Percentiles rank a stretch among this genome's conserved stretches.
Conservation (phyloP, 106 monocot species). For the Alisma plantagoaquatica region DNA sequence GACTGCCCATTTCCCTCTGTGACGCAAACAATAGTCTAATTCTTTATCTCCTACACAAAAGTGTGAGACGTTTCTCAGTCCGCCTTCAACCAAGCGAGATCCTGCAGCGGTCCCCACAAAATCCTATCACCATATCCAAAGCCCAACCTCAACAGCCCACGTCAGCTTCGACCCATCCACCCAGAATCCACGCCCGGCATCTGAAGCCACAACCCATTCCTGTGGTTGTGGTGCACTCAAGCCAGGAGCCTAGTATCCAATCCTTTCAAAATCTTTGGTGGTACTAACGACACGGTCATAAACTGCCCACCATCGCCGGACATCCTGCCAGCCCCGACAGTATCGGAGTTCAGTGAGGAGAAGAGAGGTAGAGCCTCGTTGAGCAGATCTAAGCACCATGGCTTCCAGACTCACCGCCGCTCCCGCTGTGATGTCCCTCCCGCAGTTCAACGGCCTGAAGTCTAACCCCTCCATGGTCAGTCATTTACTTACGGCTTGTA, state of each 20-base stretch:
- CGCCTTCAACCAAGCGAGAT: too few relatives aligned
- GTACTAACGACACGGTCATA: too few relatives aligned
- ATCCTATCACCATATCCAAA: too few relatives aligned
- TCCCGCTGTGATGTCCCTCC: slow-evolving; percentile 32
- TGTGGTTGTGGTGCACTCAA: not conserved
- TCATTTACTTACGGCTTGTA: not conserved
- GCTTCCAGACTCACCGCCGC: slow-evolving; percentile 44
- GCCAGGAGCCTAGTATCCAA: not conserved
- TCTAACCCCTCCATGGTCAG: slow-evolving; percentile 47
- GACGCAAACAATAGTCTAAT: too few relatives aligned
- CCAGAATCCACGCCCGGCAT: not conserved
- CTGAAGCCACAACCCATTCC: slow-evolving; percentile 1
- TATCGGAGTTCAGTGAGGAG: not conserved
- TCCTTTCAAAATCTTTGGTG: too few relatives aligned
- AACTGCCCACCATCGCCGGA: too few relatives aligned
- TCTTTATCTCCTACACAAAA: too few relatives aligned
- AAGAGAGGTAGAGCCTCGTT: not conserved
- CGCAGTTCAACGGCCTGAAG: slow-evolving; percentile 66
- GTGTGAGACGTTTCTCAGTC: too few relatives aligned
- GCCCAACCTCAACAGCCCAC: slow-evolving; percentile 56
- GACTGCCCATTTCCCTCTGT: too few relatives aligned
- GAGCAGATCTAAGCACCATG: slow-evolving; percentile 22
- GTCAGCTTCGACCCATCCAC: slow-evolving; percentile 25
- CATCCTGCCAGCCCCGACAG: not conserved
- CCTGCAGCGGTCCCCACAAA: too few relatives aligned